Evolutionary conservation across 1,284 basidiomycete genomes (phyloP), one percentile per base, ranked within the genome.

Genomic region (Boletus sp.): DNA sequence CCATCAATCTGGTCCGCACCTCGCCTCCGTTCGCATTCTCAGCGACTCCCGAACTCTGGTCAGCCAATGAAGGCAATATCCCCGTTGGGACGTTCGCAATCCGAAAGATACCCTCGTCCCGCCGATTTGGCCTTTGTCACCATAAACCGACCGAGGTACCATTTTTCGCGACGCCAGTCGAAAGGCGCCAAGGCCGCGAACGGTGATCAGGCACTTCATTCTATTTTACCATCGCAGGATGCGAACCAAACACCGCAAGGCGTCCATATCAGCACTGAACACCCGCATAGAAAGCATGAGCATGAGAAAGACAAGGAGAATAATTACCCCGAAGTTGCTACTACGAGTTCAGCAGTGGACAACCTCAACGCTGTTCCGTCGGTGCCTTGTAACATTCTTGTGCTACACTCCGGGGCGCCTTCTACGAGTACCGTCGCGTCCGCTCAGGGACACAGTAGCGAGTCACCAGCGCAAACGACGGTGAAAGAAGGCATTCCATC

Each of bases 21-120:
- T 11, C 73, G 69, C 44, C 72, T 76, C 37, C 73, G 78, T 30
- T 76, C 77, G 23, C 73, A 73, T 25, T 77, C 76, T 38, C 77
- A 74, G 48, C 63, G 65, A 43, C 56, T 68, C 27, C 47, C 31
- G 37, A 54, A 46, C 23, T 25, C 56, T 28, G 38, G 16, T 23
- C 37, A 48, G 31, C 14, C 46, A 13, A 33, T 25, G 5, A 59
- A 55, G 56, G 49, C 28, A 40, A 59, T 53, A 8, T 30, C 64
- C 11, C 25, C 67, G 10, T 59, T 75, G 30, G 68, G 59, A 43
- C 65, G 71, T 30, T 70, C 68, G 23, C 63, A 59, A 31, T 75
- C 70, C 19, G 69, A 67, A 38, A 69, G 46, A 50, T 60, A 71
- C 27, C 61, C 70, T 21, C 64, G 55, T 37, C 35, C 71, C 8